phyloP scores from a whole-genome alignment of 108 stramenopile genomes.

The Cylindrotheca fusiformis region DNA sequence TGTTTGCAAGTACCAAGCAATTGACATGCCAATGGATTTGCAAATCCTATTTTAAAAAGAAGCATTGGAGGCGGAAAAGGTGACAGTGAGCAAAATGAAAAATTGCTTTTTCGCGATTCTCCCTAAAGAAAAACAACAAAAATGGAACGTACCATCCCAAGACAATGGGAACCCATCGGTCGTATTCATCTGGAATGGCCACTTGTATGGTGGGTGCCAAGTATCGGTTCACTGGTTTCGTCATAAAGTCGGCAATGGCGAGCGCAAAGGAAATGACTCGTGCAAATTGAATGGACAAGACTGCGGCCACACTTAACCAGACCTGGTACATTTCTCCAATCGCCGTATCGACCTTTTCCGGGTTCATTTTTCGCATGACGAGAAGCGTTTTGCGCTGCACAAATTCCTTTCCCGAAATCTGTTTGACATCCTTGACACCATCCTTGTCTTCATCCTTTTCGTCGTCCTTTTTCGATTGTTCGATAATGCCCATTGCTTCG shows the following conservation, averaged over 20 bases:
- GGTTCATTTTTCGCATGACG: conserved; percentile 86
- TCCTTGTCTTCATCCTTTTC: conserved; percentile 77
- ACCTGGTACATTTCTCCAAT: conserved; percentile 64
- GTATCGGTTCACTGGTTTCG: conserved; percentile 58
- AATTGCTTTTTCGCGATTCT: neutral
- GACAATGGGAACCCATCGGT: conserved; percentile 78
- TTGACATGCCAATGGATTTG: conserved; percentile 77
- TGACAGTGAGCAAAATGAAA: neutral
- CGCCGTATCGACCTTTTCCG: conserved; percentile 75
- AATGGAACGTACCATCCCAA: conserved; percentile 41
- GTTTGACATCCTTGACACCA: conserved; percentile 71
- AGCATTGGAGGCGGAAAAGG: neutral
- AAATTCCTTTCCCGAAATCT: conserved; percentile 66
- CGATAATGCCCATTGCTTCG: conserved; percentile 67
- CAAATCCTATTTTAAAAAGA: conserved; percentile 37
- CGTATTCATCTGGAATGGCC: conserved; percentile 78
- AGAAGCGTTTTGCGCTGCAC: conserved; percentile 80
- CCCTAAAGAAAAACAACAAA: conserved; percentile 2
- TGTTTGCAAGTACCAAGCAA: conserved; percentile 91
- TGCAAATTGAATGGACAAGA: conserved; percentile 89
- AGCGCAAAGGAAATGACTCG: conserved; percentile 81
- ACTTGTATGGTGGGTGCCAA: conserved; percentile 61
- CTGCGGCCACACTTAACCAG: conserved; percentile 89
- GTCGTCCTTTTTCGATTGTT: conserved; percentile 91
- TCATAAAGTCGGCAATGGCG: conserved; percentile 79